Evolutionary conservation across 345 rosid genomes (phyloP).

Genomic region (Angophora floribunda): DNA sequence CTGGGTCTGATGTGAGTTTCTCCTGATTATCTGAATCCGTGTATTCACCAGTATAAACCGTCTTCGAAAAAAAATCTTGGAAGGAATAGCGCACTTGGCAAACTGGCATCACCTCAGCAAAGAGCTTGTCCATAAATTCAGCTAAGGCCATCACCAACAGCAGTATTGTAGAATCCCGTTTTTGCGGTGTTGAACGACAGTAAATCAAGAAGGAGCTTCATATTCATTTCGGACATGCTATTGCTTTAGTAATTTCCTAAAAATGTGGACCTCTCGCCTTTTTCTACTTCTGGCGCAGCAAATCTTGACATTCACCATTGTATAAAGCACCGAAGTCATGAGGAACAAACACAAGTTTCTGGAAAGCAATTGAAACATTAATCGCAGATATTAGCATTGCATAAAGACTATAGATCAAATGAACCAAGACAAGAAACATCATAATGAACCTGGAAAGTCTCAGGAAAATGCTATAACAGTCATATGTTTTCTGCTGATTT

Average conservation of each 20-base stretch:
- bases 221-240: constrained; percentile 2
- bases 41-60: constrained; percentile 17
- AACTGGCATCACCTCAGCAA: constrained; percentile 17
- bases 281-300: background rate
- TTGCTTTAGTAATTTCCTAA: background rate
- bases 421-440: background rate
- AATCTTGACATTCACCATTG: background rate
- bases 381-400: background rate
- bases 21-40: background rate
- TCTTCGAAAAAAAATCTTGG: background rate
- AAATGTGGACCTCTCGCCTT: background rate
- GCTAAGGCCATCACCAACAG: background rate
- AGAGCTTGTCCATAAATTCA: constrained; percentile 17
- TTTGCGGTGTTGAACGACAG: constrained; percentile 1
- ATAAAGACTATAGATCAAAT: background rate
- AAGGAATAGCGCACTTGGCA: constrained; percentile 30
- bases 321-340: background rate
- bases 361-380: background rate
- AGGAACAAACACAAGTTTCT: background rate
- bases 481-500: background rate
- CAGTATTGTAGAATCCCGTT: constrained; percentile 8
- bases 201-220: constrained; percentile 2
- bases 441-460: background rate
- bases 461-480: background rate
- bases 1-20: constrained; percentile 3